These are phyloP conservation scores for Globisporangium perplexum DNA, from an alignment of 352 stramenopile species.

Conservation along the genomic window DNA sequence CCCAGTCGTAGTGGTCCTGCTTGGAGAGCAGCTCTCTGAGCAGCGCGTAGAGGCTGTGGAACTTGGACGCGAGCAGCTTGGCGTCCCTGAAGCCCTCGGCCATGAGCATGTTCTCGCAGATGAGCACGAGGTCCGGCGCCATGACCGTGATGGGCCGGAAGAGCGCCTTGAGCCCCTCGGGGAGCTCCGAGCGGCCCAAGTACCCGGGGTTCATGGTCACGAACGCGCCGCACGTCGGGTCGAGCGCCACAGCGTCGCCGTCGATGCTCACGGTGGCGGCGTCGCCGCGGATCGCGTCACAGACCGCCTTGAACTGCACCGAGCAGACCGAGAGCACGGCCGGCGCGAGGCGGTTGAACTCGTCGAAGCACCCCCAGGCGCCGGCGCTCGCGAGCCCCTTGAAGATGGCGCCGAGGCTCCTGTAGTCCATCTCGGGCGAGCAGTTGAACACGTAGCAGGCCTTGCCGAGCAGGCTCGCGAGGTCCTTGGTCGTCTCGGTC, in stretches of 20 bases:
- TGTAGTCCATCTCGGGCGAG: conserved; percentile 95
- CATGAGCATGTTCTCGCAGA: conserved; percentile 98
- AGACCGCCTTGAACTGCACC: conserved; percentile 94
- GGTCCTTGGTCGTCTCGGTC: conserved; percentile 94
- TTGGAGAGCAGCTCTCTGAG: conserved; percentile 91
- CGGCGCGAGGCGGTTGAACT: conserved; percentile 93
- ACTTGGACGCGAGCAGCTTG: conserved; percentile 92
- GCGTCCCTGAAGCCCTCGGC: conserved; percentile 92
- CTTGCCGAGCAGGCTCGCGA: conserved; percentile 91
- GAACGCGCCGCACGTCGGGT: conserved; percentile 90
- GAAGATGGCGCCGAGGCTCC: conserved; percentile 95
- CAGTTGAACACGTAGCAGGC: conserved; percentile 95
- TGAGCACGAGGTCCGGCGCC: conserved; percentile 93
- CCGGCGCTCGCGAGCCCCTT: conserved; percentile 91
- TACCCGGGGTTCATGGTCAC: conserved; percentile 98
- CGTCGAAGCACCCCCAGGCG: conserved; percentile 95
- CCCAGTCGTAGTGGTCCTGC: conserved; percentile 96
- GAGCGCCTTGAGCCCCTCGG: conserved; percentile 92
- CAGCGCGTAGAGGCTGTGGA: conserved; percentile 93
- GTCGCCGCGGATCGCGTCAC: conserved; percentile 89
- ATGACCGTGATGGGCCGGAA: conserved; percentile 96
- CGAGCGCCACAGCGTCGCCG: conserved; percentile 85
- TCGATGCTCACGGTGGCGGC: conserved; percentile 87
- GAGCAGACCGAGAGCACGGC: conserved; percentile 92
- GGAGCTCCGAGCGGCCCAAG: conserved; percentile 90